phyloP scores from a whole-genome alignment of 2,329 filamentous ascomycete genomes.

The Fusarium armeniacum region DNA sequence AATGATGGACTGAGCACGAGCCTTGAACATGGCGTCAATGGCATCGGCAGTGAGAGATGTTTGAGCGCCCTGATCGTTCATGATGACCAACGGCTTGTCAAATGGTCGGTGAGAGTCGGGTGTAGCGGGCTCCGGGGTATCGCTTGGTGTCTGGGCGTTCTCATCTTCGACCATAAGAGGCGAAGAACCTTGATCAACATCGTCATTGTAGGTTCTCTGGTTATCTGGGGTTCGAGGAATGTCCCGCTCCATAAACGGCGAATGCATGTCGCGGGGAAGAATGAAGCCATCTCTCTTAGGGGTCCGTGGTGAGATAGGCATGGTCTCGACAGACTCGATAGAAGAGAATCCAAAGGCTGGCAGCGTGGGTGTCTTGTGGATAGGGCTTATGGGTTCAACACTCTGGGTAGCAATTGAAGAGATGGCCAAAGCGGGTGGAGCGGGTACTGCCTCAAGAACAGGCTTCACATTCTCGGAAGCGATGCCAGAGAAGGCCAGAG shows the following conservation, averaged over 20 bases:
- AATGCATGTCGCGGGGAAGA: conserved; percentile 63
- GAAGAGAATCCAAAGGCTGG: conserved; percentile 60
- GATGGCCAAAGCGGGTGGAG: conserved; percentile 53
- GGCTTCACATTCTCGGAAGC: conserved; percentile 56
- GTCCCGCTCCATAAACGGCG: conserved; percentile 50
- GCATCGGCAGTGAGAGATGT: conserved; percentile 85
- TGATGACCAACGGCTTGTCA: conserved; percentile 61
- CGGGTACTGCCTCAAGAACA: conserved; percentile 43
- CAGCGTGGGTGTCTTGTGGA: conserved; percentile 40
- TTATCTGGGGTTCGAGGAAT: conserved; percentile 58
- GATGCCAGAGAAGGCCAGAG: conserved; percentile 38
- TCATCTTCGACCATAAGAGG: conserved; percentile 75
- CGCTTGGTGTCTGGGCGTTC: conserved; percentile 67
- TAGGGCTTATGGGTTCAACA: conserved; percentile 58
- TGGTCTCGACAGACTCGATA: conserved; percentile 62
- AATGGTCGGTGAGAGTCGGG: conserved; percentile 71
- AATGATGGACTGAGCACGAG: conserved; percentile 47
- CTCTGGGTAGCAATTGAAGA: conserved; percentile 56
- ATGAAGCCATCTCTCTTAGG: conserved; percentile 70
- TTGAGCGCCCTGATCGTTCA: conserved; percentile 81
- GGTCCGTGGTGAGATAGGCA: conserved; percentile 63
- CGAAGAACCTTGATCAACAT: conserved; percentile 57
- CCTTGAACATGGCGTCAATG: conserved; percentile 81
- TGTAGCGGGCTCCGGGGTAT: conserved; percentile 59
- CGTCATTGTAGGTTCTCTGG: conserved; percentile 59